Conservation (phyloP, 805 yeast species). For the Saccharomyces jurei region DNA sequence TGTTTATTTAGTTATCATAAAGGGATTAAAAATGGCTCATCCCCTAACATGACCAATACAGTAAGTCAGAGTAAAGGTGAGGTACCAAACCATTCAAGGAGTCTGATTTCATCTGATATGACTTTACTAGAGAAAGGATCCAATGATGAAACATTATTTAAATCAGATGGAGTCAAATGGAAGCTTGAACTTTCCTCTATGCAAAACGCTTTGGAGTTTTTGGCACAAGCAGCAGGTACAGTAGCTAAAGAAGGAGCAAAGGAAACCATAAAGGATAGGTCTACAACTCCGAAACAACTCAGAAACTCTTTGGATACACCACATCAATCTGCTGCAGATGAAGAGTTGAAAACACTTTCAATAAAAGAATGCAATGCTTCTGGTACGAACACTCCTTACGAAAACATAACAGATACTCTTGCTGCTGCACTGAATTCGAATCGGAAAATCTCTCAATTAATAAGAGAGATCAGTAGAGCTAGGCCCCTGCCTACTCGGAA, state of each 20-base stretch:
- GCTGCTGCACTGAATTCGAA: conserved; percentile 8
- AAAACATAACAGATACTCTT: conserved; percentile 20
- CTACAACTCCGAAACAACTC: conserved; percentile 32
- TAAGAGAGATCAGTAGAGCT: conserved; percentile 26
- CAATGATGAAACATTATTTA: background rate
- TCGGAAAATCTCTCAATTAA: conserved; percentile 26
- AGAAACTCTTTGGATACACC: conserved; percentile 3
- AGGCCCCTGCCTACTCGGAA: conserved; percentile 32
- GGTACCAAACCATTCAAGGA: background rate
- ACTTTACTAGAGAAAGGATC: background rate
- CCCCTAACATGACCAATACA: background rate
- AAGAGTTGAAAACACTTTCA: conserved; percentile 11
- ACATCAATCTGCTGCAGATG: conserved; percentile 4
- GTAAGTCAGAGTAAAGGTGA: background rate
- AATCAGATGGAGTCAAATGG: conserved; percentile 10
- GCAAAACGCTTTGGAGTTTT: conserved; percentile 59
- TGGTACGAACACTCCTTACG: conserved; percentile 9
- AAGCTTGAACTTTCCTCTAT: conserved; percentile 29
- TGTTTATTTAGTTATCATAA: conserved; percentile 55
- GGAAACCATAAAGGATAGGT: conserved; percentile 45
- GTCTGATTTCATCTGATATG: background rate
- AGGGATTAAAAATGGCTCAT: background rate
- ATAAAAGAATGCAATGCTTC: background rate
- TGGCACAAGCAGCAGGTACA: conserved; percentile 74
- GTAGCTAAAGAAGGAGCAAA: conserved; percentile 51